Conservation (phyloP, 768 basidiomycete species). For the Asterophora parasitica region DNA sequence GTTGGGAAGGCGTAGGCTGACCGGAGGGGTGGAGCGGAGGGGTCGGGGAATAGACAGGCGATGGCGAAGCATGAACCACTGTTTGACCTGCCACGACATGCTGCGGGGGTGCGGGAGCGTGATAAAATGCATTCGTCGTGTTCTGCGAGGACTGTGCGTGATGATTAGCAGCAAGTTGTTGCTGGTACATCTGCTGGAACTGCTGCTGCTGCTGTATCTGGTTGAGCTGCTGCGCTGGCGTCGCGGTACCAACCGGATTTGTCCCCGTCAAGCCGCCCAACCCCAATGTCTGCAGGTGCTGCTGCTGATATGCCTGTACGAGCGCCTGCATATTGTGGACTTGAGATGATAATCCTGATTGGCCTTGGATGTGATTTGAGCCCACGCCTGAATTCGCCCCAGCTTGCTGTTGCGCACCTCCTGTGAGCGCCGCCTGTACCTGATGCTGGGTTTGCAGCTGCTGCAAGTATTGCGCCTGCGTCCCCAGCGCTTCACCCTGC, state of each 20-base stretch:
- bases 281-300: conserved; percentile 10
- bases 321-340: not conserved
- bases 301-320: conserved; percentile 13
- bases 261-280: too few relatives aligned
- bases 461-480: conserved; percentile 7
- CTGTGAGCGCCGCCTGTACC: not conserved
- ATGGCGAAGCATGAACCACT: too few relatives aligned
- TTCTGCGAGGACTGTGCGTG: not conserved
- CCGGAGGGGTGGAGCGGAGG: not conserved
- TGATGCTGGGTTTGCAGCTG: conserved; percentile 7
- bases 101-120: too few relatives aligned
- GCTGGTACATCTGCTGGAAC: not conserved
- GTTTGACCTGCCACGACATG: too few relatives aligned
- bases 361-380: not conserved
- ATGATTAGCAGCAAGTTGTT: not conserved
- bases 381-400: not conserved
- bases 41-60: not conserved
- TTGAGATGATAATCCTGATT: not conserved
- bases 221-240: conserved; percentile 5
- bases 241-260: not conserved
- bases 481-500: not conserved
- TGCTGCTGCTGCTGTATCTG: not conserved
- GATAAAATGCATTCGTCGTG: not conserved
- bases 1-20: not conserved
- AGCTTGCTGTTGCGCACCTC: too few relatives aligned